Evolutionary conservation across 805 yeast genomes (phyloP).

Genomic region (Kluyveromyces starmeri): DNA sequence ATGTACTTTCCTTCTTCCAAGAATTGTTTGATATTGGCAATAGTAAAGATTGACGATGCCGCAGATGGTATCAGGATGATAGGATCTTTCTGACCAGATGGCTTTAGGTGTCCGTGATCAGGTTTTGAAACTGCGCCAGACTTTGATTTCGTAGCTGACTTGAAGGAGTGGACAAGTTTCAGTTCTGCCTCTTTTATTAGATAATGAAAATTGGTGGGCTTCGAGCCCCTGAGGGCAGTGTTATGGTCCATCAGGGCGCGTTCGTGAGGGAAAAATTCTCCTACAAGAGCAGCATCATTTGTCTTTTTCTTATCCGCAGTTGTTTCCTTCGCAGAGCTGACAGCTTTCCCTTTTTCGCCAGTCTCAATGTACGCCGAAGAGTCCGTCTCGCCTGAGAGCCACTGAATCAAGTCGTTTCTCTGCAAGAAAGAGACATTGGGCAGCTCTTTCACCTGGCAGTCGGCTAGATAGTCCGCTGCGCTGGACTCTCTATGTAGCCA

Average conservation of each 20-base stretch:
- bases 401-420: constrained; percentile 72
- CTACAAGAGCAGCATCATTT: constrained; percentile 14
- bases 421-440: constrained; percentile 74
- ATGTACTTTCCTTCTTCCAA: constrained; percentile 64
- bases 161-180: constrained; percentile 45
- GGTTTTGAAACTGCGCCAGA: constrained; percentile 16
- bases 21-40: constrained; percentile 57
- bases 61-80: constrained; percentile 73
- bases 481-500: constrained; percentile 68
- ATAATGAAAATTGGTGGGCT: constrained; percentile 57
- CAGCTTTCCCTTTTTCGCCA: constrained; percentile 4
- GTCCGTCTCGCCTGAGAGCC: constrained; percentile 65
- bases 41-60: constrained; percentile 60
- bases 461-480: constrained; percentile 73
- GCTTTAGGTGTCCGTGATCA: constrained; percentile 16
- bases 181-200: constrained; percentile 59
- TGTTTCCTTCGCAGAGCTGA: not conserved
- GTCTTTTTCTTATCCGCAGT: constrained; percentile 7
- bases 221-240: constrained; percentile 55
- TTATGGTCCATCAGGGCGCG: constrained; percentile 49
- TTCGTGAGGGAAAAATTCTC: constrained; percentile 30
- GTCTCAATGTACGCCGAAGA: constrained; percentile 44
- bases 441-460: constrained; percentile 55
- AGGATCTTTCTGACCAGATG: constrained; percentile 41
- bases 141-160: constrained; percentile 27